A percentile compares a stretch with the other conserved stretches of the same genome.
phyloP scores from a whole-genome alignment of 768 basidiomycete genomes.

The Psilocybe cyanescens region DNA sequence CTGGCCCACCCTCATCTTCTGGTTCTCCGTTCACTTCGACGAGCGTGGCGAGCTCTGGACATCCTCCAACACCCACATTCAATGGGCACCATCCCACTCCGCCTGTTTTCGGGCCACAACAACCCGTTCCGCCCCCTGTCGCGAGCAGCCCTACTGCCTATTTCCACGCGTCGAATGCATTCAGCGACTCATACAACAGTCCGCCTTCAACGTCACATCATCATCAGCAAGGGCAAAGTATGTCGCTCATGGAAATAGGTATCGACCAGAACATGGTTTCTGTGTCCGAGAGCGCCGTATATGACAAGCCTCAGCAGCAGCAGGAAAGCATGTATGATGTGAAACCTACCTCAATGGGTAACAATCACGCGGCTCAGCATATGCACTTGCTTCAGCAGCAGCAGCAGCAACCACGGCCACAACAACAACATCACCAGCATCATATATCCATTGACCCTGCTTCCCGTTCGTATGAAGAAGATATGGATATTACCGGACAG shows the following conservation, averaged over 20 bases:
- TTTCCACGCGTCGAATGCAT: slow-evolving; percentile 17
- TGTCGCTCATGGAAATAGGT: slow-evolving; percentile 13
- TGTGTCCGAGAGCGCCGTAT: slow-evolving; percentile 20
- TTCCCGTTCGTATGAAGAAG: slow-evolving; percentile 11
- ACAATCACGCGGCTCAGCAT: slow-evolving; percentile 20
- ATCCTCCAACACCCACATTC: slow-evolving; percentile 33
- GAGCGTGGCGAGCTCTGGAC: slow-evolving; percentile 23
- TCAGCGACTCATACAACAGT: slow-evolving; percentile 15
- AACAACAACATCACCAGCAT: slow-evolving; percentile 22
- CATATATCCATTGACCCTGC: slow-evolving; percentile 10
- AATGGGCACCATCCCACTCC: slow-evolving; percentile 27
- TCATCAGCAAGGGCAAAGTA: slow-evolving; percentile 6
- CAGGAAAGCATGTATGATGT: slow-evolving; percentile 30
- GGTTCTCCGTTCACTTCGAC: slow-evolving; percentile 34
- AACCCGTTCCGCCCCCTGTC: slow-evolving; percentile 13
- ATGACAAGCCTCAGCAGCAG: slow-evolving; percentile 27
- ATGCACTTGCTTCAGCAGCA: slow-evolving; percentile 22
- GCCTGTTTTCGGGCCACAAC: slow-evolving; percentile 26
- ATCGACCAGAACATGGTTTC: slow-evolving; percentile 22
- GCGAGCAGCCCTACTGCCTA: slow-evolving; percentile 13
- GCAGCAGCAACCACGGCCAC: slow-evolving; percentile 15
- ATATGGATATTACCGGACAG: slow-evolving; percentile 11
- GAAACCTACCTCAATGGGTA: slow-evolving; percentile 26
- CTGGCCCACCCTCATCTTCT: slow-evolving; percentile 25
- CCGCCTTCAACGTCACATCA: slow-evolving; percentile 16